Evolutionary conservation across 2,329 filamentous ascomycete species (phyloP), one percentile per base, ranked within the genome.

Genomic region (Ophiostoma australiae): DNA sequence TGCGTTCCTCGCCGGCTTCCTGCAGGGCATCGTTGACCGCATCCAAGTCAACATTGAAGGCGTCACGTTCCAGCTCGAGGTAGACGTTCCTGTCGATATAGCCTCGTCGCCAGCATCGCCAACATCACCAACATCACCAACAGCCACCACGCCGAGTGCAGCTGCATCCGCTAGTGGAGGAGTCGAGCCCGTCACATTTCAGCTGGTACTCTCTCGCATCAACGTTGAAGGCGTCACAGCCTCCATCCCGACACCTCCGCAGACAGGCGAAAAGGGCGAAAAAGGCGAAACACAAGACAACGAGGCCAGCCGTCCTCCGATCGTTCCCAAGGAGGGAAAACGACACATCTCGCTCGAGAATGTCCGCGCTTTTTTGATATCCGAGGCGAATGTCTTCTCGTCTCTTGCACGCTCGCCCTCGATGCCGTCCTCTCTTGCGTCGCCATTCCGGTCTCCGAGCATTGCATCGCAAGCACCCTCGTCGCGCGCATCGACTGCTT

Each of bases 11-110:
- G 86, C 89, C 61, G 87, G 86, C 74, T 92, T 93, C 74, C 79
- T 94, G 6, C 89, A 93, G 74, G 90, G 91, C 39, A 87, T 94
- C 68, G 81, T 90, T 35, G 91, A 95, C 78, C 86, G 91, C 66
- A 83, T 90, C 70, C 87, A 91, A 76, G 80, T 94, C 35, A 83
- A 82, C 68, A 87, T 94, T 72, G 85, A 84, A 69, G 84, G 87
- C 35, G 85, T 94, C 71, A 85, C 84, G 13, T 84, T 93, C 73
- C 87, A 89, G 75, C 80, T 93, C 23, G 89, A 92, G 74, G 80
- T 89, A 58, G 83, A 87, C 68, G 80, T 88, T 10, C 84, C 85
- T 1, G 77, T 83, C 41, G 84, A 90, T 72, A 6, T 27, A 33
- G n/a, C 20, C 11, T 20, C 39, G 5, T 41, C 66, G 11, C 37